Percentiles rank a stretch among this genome's conserved stretches.
Evolutionary conservation across 2,329 filamentous ascomycete genomes (phyloP).

Genomic region (Aspergillaceae sp.): DNA sequence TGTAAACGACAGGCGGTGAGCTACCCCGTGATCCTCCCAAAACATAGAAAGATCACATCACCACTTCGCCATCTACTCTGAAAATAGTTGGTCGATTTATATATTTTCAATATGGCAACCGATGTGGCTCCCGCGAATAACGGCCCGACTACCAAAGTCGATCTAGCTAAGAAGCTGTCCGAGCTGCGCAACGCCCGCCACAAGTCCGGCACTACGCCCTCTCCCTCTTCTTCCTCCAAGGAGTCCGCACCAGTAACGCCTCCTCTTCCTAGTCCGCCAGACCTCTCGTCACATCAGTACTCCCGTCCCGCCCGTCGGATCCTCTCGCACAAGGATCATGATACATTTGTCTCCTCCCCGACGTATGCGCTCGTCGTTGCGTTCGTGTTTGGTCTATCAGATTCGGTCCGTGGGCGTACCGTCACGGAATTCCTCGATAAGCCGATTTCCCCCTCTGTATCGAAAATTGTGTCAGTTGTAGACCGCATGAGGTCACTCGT

Average conservation of each 20-base stretch:
- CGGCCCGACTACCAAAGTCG: constrained; percentile 18
- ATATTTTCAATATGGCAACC: not conserved
- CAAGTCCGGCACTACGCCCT: constrained; percentile 16
- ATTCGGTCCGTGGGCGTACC: constrained; percentile 56
- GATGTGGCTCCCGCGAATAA: not conserved
- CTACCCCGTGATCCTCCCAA: no score
- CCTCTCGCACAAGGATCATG: constrained; percentile 69
- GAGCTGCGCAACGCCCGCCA: constrained; percentile 27
- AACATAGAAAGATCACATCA: not conserved
- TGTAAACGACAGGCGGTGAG: not conserved
- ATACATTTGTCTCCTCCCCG: constrained; percentile 67
- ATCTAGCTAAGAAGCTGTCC: constrained; percentile 34
- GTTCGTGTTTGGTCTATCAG: constrained; percentile 80
- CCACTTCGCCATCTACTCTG: not conserved
- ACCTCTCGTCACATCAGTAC: constrained; percentile 54
- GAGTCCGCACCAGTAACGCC: constrained; percentile 68
- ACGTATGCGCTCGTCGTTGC: constrained; percentile 68
- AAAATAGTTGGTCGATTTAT: constrained; percentile 2
- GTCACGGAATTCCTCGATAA: constrained; percentile 18
- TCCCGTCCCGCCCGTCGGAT: constrained; percentile 67
- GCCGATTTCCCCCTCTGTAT: constrained; percentile 50
- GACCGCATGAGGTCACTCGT: constrained; percentile 61
- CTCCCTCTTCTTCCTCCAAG: constrained; percentile 10
- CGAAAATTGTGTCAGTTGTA: constrained; percentile 60
- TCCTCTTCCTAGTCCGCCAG: constrained; percentile 58